Percentiles rank a stretch among this genome's conserved stretches.
Evolutionary conservation across 345 rosid genomes (phyloP).

Genomic region (Crucihimalaya himalaica): DNA sequence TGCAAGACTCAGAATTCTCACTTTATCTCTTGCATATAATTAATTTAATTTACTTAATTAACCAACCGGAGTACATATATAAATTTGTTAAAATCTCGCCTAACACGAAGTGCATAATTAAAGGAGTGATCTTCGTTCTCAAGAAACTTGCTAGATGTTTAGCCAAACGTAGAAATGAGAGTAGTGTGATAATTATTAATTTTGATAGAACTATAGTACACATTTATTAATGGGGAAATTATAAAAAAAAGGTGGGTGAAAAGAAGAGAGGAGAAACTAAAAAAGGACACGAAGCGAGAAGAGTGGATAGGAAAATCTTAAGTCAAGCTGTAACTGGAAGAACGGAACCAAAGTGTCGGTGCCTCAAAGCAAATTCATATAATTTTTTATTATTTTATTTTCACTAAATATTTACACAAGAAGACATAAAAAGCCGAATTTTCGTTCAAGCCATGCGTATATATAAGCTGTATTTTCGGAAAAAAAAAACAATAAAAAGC

Average conservation of each 20-base stretch:
- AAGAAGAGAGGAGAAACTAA: neutral
- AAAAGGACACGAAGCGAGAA: constrained; percentile 7
- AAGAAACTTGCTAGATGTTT: neutral
- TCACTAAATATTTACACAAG: neutral
- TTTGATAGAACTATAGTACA: neutral
- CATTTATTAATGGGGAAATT: neutral
- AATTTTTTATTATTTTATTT: neutral
- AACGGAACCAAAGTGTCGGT: constrained; percentile 34
- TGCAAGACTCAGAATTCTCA: neutral
- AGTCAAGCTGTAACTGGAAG: constrained; percentile 25
- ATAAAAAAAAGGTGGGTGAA: constrained; percentile 16
- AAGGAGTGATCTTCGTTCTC: constrained; percentile 1
- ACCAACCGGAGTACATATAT: neutral
- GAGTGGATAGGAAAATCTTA: constrained; percentile 8
- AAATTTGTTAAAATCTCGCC: neutral
- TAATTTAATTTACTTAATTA: neutral
- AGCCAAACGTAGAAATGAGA: neutral
- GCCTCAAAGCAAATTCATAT: constrained; percentile 9
- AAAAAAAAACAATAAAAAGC: neutral
- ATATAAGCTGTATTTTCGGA: constrained; percentile 30
- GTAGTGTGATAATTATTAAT: neutral
- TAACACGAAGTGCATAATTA: neutral
- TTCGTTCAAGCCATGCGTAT: constrained; percentile 23
- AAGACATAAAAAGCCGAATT: constrained; percentile 17
- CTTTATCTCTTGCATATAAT: too few relatives aligned